A percentile compares a stretch with the other conserved stretches of the same genome.
phyloP scores from a whole-genome alignment of 805 yeast genomes.

The Candida xyloterini region DNA sequence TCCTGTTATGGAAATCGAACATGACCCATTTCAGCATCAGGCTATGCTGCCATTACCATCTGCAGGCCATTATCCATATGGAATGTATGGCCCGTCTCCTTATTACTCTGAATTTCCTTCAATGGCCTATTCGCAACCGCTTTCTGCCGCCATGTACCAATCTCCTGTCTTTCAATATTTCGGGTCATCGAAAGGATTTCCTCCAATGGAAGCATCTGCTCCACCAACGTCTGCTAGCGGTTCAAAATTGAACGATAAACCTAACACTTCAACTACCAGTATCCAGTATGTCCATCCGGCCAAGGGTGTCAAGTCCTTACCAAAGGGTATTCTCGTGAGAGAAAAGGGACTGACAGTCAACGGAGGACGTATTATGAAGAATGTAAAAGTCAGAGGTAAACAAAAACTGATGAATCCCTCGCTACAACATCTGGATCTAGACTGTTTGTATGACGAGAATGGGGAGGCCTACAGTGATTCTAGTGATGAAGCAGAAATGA shows the following conservation, averaged over 20 bases:
- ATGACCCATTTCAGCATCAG: conserved; percentile 18
- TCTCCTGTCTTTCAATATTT: conserved; percentile 15
- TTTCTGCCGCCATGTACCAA: conserved; percentile 14
- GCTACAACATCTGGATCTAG: conserved; percentile 25
- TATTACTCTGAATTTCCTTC: conserved; percentile 18
- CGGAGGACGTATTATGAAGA: conserved; percentile 17
- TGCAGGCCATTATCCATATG: conserved; percentile 21
- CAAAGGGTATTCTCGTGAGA: conserved; percentile 17
- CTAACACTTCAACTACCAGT: not conserved
- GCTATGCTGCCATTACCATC: conserved; percentile 15
- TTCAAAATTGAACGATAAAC: not conserved
- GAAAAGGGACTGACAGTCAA: conserved; percentile 11
- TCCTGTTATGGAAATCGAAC: conserved; percentile 18
- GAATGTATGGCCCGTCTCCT: conserved; percentile 22
- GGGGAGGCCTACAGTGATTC: conserved; percentile 19
- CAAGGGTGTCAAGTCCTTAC: conserved; percentile 6
- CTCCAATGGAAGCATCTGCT: conserved; percentile 16
- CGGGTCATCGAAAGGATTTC: conserved; percentile 17
- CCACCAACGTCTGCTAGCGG: conserved; percentile 3
- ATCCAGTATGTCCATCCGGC: conserved; percentile 2
- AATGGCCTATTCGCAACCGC: conserved; percentile 14
- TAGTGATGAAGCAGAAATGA: conserved; percentile 26
- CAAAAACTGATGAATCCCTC: conserved; percentile 25
- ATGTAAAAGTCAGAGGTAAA: conserved; percentile 22
- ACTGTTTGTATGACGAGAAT: conserved; percentile 21